Percentiles rank a stretch among this genome's conserved stretches.
These are phyloP conservation scores for Trematosphaeria pertusa DNA, from an alignment of 2,329 filamentous ascomycete genomes.

Conservation along the genomic window DNA sequence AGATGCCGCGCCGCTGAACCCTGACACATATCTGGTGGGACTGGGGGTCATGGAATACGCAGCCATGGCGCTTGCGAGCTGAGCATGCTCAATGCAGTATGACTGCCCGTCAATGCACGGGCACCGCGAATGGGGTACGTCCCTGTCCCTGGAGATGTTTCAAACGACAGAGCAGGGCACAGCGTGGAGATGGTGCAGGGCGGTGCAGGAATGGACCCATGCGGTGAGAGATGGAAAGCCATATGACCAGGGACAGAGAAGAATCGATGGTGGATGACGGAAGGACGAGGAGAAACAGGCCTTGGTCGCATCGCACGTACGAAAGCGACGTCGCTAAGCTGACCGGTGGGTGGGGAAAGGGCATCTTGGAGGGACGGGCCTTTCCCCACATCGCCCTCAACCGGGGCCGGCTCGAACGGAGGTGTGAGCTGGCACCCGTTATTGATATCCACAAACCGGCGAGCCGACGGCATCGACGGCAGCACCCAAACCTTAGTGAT, in stretches of 20 bases:
- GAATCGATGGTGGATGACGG: no score
- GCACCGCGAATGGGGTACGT: no score
- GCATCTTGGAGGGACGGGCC: neutral
- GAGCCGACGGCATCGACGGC: neutral
- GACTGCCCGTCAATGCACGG: no score
- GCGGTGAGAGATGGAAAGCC: no score
- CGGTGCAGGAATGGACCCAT: no score
- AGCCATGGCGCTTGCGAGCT: conserved; percentile 3
- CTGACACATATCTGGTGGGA: conserved; percentile 6
- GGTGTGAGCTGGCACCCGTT: neutral
- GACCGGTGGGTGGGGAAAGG: conserved; percentile 4
- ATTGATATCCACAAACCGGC: neutral
- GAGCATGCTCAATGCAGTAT: no score
- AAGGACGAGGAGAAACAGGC: no score
- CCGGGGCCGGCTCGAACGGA: neutral
- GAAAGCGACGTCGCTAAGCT: neutral
- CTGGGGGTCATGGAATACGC: conserved; percentile 2
- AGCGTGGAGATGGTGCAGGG: no score
- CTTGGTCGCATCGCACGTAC: no score
- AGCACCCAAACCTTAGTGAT: neutral
- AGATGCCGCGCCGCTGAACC: conserved; percentile 10
- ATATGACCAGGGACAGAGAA: no score
- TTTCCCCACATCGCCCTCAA: neutral
- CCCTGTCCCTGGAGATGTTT: no score
- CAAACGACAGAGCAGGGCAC: no score